Percentiles rank a stretch among this genome's conserved stretches.
Conservation (phyloP, 2,329 filamentous ascomycete genomes). For the Lachnellula subtilissima region DNA sequence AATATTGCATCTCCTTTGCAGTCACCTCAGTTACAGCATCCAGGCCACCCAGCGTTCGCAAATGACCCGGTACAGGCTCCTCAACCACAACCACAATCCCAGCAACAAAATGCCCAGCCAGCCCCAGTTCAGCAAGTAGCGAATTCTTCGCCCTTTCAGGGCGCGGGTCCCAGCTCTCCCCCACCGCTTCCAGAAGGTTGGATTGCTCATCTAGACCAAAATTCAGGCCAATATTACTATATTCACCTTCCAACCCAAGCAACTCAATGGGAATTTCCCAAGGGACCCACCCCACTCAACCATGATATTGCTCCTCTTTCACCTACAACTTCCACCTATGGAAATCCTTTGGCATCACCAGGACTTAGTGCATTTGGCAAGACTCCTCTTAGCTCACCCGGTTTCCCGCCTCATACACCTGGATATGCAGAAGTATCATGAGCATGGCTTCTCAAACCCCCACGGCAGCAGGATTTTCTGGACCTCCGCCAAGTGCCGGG, state of each 20-base stretch:
- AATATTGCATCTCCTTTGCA: conserved; percentile 35
- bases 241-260: conserved; percentile 93
- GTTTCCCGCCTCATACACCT: conserved; percentile 76
- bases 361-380: conserved; percentile 51
- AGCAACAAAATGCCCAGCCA: conserved; percentile 20
- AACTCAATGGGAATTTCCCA: conserved; percentile 98
- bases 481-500: conserved; percentile 81
- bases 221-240: conserved; percentile 97
- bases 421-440: conserved; percentile 84
- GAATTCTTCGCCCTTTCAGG: conserved; percentile 38
- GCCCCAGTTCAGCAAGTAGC: conserved; percentile 24
- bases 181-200: conserved; percentile 94
- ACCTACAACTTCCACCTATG: conserved; percentile 68
- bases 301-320: conserved; percentile 79
- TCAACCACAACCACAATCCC: conserved; percentile 30
- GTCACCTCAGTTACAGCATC: conserved; percentile 42
- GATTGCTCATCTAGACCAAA: conserved; percentile 95
- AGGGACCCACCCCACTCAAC: conserved; percentile 84
- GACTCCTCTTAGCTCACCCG: conserved; percentile 71
- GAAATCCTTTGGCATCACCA: conserved; percentile 67
- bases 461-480: conserved; percentile 75
- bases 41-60: conserved; percentile 83
- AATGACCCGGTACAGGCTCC: conserved; percentile 61
- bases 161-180: conserved; percentile 69
- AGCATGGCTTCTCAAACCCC: conserved; percentile 73